Base-by-base conservation (phyloP, 768 basidiomycete species). In the Pholiota molesta region DNA sequence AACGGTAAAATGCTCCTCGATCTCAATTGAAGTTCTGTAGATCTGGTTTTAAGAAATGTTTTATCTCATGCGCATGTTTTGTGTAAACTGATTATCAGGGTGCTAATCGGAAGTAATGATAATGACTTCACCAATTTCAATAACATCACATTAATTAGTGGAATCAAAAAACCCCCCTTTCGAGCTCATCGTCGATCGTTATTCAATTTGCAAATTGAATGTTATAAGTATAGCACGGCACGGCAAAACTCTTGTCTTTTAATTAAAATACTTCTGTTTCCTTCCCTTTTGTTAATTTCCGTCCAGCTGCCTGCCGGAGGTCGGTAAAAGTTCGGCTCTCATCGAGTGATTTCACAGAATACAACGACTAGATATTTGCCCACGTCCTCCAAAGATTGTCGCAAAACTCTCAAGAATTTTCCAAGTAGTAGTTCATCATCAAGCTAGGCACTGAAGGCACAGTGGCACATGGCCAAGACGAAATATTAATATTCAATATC, bases 401-500 rank as follows among this genome's bases (percentile, higher is more conserved):
- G 4, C 16, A 21, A 44, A 17, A 44, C 19, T 44, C 42, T 6
- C 42, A 44, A 44, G 42, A 44, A 31, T 31, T 31, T 29, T 5
- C 31, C 31, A 31, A 31, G 31, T 31, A 44, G 17, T 14, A n/a
- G 16, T 44, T 44, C 9, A 44, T 44, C 17, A 44, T 44, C 19
- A 19, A 19, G 42, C 42, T n/a, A 17, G 42, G 42, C 42, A 44
- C 42, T 44, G 40, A 8, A 35, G 35, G 35, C 19, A 54, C 39
- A 55, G 40, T 19, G 55, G 42, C 56, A 57, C 56, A 57, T 57
- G 56, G 42, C 56, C 56, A 57, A 45, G 56, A 19, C n/a, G 26
- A 35, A 57, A 19, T 57, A 57, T 57, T 57, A 57, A 57, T 57
- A 57, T 47, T 31, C 6, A 40, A 47, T 29, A 31, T 23, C 17